phyloP scores from a whole-genome alignment of 2,329 filamentous ascomycete genomes.

The Fusarium falciforme region DNA sequence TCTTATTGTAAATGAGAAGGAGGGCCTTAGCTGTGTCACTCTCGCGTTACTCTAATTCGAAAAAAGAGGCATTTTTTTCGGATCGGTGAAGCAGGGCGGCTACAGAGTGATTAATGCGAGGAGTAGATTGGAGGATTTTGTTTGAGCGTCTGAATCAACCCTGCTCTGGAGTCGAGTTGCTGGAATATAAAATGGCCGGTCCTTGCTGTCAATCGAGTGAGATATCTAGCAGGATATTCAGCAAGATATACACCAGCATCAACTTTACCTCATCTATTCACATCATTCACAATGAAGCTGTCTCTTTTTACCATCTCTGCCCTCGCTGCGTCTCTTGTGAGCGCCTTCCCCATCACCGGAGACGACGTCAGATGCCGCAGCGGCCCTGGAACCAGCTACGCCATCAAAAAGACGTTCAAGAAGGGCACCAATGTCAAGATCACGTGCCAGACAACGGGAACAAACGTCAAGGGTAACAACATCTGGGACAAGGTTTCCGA shows the following conservation, averaged over 20 bases:
- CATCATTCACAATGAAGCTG: neutral
- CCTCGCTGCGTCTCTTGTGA: neutral
- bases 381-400: slow-evolving; percentile 8
- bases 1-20: neutral
- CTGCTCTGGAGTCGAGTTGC: neutral
- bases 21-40: neutral
- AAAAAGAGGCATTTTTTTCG: neutral
- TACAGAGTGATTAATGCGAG: neutral
- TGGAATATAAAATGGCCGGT: neutral
- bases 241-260: neutral
- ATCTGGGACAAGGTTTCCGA: slow-evolving; percentile 17
- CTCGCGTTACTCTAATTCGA: neutral
- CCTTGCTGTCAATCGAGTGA: neutral
- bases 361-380: slow-evolving; percentile 17
- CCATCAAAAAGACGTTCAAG: neutral
- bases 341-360: slow-evolving; percentile 9
- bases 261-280: neutral
- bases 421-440: slow-evolving; percentile 13
- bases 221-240: neutral
- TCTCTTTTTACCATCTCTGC: neutral
- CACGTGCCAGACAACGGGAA: slow-evolving; percentile 11
- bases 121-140: neutral
- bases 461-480: neutral
- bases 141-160: neutral
- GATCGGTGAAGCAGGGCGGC: neutral